A percentile compares a stretch with the other conserved stretches of the same genome.
Conservation (phyloP, 179 eudicot genomes). For the Beta macrorhiza region DNA sequence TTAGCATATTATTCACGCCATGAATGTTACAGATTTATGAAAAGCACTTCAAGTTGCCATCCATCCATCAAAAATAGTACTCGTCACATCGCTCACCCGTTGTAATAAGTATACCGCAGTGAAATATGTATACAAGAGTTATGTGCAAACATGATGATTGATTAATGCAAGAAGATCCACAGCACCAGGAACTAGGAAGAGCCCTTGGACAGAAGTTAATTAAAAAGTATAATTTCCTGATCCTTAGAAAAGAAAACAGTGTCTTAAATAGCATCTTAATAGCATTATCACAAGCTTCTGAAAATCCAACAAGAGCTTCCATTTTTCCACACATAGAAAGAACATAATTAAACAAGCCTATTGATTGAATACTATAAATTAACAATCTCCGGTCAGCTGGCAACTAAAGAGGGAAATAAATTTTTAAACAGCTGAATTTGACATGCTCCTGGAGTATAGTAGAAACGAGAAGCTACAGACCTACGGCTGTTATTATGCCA, state of each 20-base stretch:
- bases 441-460: neutral
- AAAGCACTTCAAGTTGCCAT: neutral
- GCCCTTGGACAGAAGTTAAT: too few species aligned
- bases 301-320: neutral
- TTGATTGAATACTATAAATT: neutral
- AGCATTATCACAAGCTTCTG: neutral
- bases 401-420: neutral
- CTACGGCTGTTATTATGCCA: slow-evolving; percentile 92
- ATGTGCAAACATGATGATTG: neutral
- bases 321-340: neutral
- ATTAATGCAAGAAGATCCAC: neutral
- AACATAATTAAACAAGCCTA: neutral
- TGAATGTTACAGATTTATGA: neutral
- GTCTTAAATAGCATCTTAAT: neutral
- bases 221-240: neutral
- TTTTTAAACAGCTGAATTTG: neutral
- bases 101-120: neutral
- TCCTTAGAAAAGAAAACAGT: neutral
- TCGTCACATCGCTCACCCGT: too few species aligned
- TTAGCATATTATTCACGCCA: neutral
- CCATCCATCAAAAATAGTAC: neutral
- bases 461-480: slow-evolving; percentile 37
- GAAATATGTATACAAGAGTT: neutral
- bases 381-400: neutral
- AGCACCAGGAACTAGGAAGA: neutral